Base-by-base conservation (phyloP, 2,329 filamentous ascomycete genomes). In the Stachybotrys elegans region DNA sequence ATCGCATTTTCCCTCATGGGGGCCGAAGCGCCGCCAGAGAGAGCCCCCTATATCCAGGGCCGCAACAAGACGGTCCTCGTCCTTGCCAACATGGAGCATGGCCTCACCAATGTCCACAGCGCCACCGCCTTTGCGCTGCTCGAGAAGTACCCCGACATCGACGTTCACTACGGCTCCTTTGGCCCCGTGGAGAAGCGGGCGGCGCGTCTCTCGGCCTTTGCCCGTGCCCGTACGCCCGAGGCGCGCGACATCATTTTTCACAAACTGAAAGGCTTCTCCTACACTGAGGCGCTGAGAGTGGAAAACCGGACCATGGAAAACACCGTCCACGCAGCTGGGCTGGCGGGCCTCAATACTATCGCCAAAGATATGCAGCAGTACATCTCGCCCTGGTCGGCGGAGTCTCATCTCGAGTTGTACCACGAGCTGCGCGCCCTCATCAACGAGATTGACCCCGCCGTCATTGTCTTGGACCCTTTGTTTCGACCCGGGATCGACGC, bases 131-230 rank as follows among this genome's bases (percentile, higher is more conserved):
- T 56, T 1, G 58, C 62, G 0, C 46, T 69, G 6, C 38, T 67
- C 3, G 62, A 66, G 16, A 51, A 57, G 2, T 50, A 64, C 21
- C 55, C 62, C 0, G 46, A 58, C 13, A 49, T 66, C 16, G 48
- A 65, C 3, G 46, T 67, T 1, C 65, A 68, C 42, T 61, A 62
- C 42, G 65, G 55, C 4, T 67, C 65, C 2, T 66, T 64, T 31
- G 29, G 52, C 2, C 43, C 40, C 2, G 25, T 53, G 5, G 31
- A 12, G 4, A 14, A 35, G 47, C 42, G 46, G n/a, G 35, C 63
- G 20, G 37, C 43, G 7, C 49, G 52, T 8, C 25, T 51, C 14
- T 48, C 48, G 3, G 25, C 34, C 3, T 47, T 21, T 27, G 49
- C 49, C 2, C 43, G 40, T 9, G 42, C 32, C 9, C 25, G 38